A percentile compares a stretch with the other conserved stretches of the same genome.
These are phyloP conservation scores for Septoria petroselini DNA, from an alignment of 2,329 filamentous ascomycete genomes.

Conservation along the genomic window DNA sequence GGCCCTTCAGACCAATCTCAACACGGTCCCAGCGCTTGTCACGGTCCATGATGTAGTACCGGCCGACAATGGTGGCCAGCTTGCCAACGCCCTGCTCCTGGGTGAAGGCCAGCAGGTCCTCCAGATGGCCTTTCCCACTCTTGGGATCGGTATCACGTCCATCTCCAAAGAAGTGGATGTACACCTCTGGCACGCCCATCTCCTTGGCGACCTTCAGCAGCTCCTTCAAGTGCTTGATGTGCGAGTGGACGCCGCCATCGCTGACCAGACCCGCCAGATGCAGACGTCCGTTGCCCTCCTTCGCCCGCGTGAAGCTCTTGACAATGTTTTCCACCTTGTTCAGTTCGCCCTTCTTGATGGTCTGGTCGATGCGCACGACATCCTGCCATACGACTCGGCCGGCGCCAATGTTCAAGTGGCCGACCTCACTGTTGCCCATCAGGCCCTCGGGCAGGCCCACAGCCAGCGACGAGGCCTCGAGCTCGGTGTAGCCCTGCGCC, in stretches of 20 bases:
- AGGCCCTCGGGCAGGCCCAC: constrained; percentile 94
- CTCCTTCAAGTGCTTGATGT: constrained; percentile 88
- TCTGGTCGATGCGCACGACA: constrained; percentile 84
- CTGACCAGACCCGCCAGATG: constrained; percentile 91
- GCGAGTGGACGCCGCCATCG: constrained; percentile 91
- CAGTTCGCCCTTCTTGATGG: constrained; percentile 80
- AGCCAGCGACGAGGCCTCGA: constrained; percentile 92
- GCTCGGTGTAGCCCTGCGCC: constrained; percentile 79
- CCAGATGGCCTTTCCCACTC: constrained; percentile 82
- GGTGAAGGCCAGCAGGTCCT: constrained; percentile 74
- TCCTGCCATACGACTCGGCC: constrained; percentile 97
- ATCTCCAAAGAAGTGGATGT: constrained; percentile 98
- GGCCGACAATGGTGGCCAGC: constrained; percentile 87
- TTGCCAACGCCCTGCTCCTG: constrained; percentile 84
- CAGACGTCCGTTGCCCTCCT: constrained; percentile 83
- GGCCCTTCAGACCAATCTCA: constrained; percentile 81
- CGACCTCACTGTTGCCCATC: constrained; percentile 99
- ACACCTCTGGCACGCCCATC: constrained; percentile 81
- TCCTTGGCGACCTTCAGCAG: constrained; percentile 88
- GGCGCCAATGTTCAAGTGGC: constrained; percentile 96
- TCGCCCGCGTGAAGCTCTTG: constrained; percentile 72
- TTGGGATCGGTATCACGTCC: constrained; percentile 97
- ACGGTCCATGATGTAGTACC: constrained; percentile 99
- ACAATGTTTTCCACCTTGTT: constrained; percentile 73
- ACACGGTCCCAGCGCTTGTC: constrained; percentile 98